Percentiles rank a stretch among this genome's conserved stretches.
phyloP scores from a whole-genome alignment of 805 yeast species.

The Cyberlindnera americana region DNA sequence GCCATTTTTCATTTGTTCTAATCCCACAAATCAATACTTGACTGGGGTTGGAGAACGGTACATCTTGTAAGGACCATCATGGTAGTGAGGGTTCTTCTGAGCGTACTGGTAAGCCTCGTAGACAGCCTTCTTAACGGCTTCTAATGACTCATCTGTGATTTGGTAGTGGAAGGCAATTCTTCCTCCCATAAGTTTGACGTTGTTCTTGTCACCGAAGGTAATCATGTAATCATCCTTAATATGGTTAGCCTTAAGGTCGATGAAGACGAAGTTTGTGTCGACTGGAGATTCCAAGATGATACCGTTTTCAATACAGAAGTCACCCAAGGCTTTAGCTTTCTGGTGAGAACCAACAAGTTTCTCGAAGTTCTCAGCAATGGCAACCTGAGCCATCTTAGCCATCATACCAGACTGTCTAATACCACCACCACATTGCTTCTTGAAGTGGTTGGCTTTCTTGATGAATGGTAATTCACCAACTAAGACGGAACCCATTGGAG shows the following conservation, averaged over 20 bases:
- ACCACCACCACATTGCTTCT: constrained; percentile 93
- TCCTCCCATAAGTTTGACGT: constrained; percentile 64
- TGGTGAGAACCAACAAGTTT: constrained; percentile 45
- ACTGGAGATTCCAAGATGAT: constrained; percentile 65
- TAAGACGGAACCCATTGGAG: constrained; percentile 87
- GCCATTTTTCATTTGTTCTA: constrained; percentile 24
- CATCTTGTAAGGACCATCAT: constrained; percentile 45
- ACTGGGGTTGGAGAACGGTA: constrained; percentile 39
- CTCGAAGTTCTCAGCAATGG: constrained; percentile 66
- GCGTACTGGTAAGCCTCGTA: constrained; percentile 55
- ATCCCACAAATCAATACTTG: constrained; percentile 22
- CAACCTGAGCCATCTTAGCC: constrained; percentile 72
- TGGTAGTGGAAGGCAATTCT: constrained; percentile 82
- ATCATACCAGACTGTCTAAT: constrained; percentile 84
- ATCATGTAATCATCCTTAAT: constrained; percentile 55
- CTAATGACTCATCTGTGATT: constrained; percentile 50
- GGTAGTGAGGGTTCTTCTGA: constrained; percentile 46
- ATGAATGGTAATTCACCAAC: constrained; percentile 64
- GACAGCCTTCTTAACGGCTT: constrained; percentile 53
- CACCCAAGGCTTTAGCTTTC: constrained; percentile 48
- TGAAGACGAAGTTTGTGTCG: constrained; percentile 80
- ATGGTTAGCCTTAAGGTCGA: constrained; percentile 46
- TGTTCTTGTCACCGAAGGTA: constrained; percentile 50
- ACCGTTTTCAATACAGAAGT: constrained; percentile 47
- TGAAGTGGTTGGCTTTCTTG: constrained; percentile 75